phyloP scores from a whole-genome alignment of 208 protist species.

The Lotmaria passim region DNA sequence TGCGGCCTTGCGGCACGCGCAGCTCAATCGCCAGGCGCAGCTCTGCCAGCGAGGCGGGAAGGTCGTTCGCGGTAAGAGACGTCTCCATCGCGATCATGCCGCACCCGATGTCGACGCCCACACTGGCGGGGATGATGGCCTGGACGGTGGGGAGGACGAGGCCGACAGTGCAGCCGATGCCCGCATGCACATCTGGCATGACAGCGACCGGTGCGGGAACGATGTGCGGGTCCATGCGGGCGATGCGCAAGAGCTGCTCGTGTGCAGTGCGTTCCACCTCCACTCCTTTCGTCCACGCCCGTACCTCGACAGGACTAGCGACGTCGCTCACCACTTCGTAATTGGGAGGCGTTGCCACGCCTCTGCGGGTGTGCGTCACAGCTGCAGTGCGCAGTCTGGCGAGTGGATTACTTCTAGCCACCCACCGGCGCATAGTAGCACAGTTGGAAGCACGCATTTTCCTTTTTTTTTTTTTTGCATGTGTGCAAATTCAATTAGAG shows the following conservation, averaged over 20 bases:
- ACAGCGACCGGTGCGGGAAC: slow-evolving; percentile 78
- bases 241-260: slow-evolving; percentile 63
- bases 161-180: slow-evolving; percentile 84
- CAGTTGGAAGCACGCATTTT: neutral
- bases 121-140: slow-evolving; percentile 85
- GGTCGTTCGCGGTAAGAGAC: slow-evolving; percentile 64
- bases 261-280: slow-evolving; percentile 59
- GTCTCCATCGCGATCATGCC: slow-evolving; percentile 89
- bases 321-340: slow-evolving; percentile 39
- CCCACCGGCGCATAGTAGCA: neutral
- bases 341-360: neutral
- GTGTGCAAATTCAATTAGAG: too few species aligned
- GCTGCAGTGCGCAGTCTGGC: neutral
- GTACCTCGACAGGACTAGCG: slow-evolving; percentile 50
- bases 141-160: slow-evolving; percentile 83
- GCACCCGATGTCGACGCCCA: slow-evolving; percentile 92
- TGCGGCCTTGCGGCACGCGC: slow-evolving; percentile 80
- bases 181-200: slow-evolving; percentile 91
- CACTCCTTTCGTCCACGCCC: slow-evolving; percentile 67
- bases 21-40: slow-evolving; percentile 81
- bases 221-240: slow-evolving; percentile 50
- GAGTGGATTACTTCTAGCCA: neutral
- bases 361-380: neutral
- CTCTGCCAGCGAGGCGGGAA: slow-evolving; percentile 61
- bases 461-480: neutral